Base-by-base conservation (phyloP, 495 filamentous ascomycete genomes). In the Aspergillus ostianus region DNA sequence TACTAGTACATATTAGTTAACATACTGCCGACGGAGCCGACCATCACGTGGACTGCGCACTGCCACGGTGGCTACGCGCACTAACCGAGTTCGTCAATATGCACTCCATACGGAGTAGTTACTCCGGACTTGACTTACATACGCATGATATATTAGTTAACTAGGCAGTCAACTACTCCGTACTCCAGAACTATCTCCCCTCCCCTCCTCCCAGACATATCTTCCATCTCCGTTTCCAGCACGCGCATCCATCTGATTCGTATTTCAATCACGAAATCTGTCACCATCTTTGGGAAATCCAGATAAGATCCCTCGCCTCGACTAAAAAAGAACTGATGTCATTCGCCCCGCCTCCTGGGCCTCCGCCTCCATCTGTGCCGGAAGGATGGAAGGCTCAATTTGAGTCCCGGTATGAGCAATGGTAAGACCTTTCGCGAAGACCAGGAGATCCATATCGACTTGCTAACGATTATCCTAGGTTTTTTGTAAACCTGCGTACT, bases 351-450 rank as follows among this genome's bases (percentile, higher is more conserved):
- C 91, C 91, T 19, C 66, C 84, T 1, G 90, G 90, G 6, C 93
- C 93, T 53, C 92, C 92, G 41, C 92, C 94, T 9, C 93, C 92
- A 21, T 84, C 85, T 61, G 88, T 96, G 2, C 94, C 93, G 0
- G 87, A 90, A 67, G 93, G 93, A 57, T 98, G 92, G 91, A 87
- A 89, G 66, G 87, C 86, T 9, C 84, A 90, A 48, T 96, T 82
- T 73, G 88, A 91, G 63, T 82, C 85, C 0, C 82, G 86, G 58
- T 92, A 91, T 73, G 82, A 85, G 30, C 85, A 91, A 88, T 91
- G 88, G 90, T 92, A 70, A 62, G 84, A 53, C 47, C 36, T 44
- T 17, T n/a, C n/a, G 27, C 30, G 32, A 17, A 7, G 47, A 60
- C 19, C 3, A 41, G 26, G 26, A 0, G 20, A 50, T 5, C 19